Evolutionary conservation across 2,329 filamentous ascomycete genomes (phyloP).

Genomic region (Lasiodiplodia gonubiensis): DNA sequence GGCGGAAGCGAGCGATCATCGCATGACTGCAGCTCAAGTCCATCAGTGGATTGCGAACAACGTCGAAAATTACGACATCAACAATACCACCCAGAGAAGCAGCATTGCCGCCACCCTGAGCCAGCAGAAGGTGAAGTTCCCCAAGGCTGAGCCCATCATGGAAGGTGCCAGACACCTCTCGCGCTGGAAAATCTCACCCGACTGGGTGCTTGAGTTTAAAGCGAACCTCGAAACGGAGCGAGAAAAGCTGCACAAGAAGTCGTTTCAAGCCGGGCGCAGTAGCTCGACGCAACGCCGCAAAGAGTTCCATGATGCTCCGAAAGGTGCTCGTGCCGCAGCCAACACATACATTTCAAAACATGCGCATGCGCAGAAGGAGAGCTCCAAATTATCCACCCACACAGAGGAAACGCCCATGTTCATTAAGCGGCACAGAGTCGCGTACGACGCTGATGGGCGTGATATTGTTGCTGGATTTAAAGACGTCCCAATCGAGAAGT

Average conservation of each 20-base stretch:
- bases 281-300: neutral
- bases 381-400: neutral
- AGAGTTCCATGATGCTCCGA: constrained; percentile 1
- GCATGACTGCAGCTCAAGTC: constrained; percentile 21
- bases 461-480: constrained; percentile 23
- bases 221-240: neutral
- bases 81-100: constrained; percentile 19
- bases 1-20: constrained; percentile 11
- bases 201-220: neutral
- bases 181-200: constrained; percentile 6
- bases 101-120: constrained; percentile 22
- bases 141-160: constrained; percentile 3
- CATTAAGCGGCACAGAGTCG: constrained; percentile 15
- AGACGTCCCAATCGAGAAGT: constrained; percentile 3
- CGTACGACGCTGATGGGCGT: constrained; percentile 13
- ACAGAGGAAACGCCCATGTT: constrained; percentile 15
- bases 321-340: neutral
- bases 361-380: neutral
- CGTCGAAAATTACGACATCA: constrained; percentile 6
- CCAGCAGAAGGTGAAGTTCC: constrained; percentile 21
- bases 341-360: neutral
- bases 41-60: constrained; percentile 24
- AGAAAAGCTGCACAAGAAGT: neutral
- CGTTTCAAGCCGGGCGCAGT: neutral
- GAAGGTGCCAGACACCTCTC: constrained; percentile 18